phyloP scores from a whole-genome alignment of 2,329 filamentous ascomycete species.

The Zymoseptoria brevis region DNA sequence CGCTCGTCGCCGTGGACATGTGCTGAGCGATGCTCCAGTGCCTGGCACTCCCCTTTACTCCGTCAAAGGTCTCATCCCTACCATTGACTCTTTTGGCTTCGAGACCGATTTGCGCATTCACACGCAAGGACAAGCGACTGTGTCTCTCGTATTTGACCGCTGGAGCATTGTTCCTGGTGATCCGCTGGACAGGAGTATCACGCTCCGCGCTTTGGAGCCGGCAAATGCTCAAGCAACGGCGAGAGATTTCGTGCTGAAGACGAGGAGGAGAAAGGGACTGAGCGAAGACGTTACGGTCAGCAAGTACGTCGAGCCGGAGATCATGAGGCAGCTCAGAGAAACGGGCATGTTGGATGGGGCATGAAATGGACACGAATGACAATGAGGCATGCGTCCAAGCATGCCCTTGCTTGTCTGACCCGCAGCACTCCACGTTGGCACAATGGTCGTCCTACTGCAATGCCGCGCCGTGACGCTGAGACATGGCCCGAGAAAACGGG shows the following conservation, averaged over 20 bases:
- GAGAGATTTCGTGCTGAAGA: slow-evolving; percentile 94
- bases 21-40: slow-evolving; percentile 87
- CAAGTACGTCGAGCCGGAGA: slow-evolving; percentile 91
- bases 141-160: slow-evolving; percentile 87
- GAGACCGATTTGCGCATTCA: slow-evolving; percentile 96
- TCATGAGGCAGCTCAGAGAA: slow-evolving; percentile 81
- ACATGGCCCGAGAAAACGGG: neutral
- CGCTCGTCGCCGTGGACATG: slow-evolving; percentile 79
- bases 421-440: neutral
- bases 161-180: slow-evolving; percentile 96
- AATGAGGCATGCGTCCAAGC: neutral
- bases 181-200: slow-evolving; percentile 79
- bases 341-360: slow-evolving; percentile 60
- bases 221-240: slow-evolving; percentile 83
- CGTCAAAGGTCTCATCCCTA: slow-evolving; percentile 82
- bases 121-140: slow-evolving; percentile 84
- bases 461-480: neutral
- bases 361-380: neutral
- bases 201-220: slow-evolving; percentile 76
- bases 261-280: slow-evolving; percentile 80
- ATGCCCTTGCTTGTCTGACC: neutral
- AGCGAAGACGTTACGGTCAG: slow-evolving; percentile 93
- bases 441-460: neutral
- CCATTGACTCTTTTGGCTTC: slow-evolving; percentile 96
- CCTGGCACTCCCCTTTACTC: slow-evolving; percentile 90